phyloP scores from a whole-genome alignment of 2,329 filamentous ascomycete genomes.

The Aspergillus sp. region DNA sequence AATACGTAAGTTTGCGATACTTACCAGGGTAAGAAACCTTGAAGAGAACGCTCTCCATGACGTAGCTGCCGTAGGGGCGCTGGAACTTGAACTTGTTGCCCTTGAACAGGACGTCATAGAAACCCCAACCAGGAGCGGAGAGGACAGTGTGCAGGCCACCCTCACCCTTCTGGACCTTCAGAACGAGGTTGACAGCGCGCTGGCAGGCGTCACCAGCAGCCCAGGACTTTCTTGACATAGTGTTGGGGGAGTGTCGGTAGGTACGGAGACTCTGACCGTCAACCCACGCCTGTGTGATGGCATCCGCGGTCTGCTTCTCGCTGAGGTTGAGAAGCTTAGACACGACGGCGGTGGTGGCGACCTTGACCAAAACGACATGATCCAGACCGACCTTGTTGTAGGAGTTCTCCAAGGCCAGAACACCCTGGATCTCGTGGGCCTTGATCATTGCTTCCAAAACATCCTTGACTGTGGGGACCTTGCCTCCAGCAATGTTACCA shows the following conservation, averaged over 20 bases:
- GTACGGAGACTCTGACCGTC: slow-evolving; percentile 95
- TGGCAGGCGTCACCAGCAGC: slow-evolving; percentile 97
- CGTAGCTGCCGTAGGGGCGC: slow-evolving; percentile 93
- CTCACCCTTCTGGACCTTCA: slow-evolving; percentile 92
- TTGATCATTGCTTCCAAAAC: slow-evolving; percentile 98
- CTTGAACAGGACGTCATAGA: slow-evolving; percentile 98
- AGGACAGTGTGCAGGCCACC: slow-evolving; percentile 88
- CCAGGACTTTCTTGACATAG: slow-evolving; percentile 99
- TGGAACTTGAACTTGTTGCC: slow-evolving; percentile 96
- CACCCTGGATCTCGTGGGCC: slow-evolving; percentile 98
- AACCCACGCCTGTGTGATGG: slow-evolving; percentile 95
- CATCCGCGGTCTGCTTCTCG: slow-evolving; percentile 90
- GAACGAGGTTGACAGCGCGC: slow-evolving; percentile 83
- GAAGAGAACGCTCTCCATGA: slow-evolving; percentile 99
- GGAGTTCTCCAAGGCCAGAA: slow-evolving; percentile 93
- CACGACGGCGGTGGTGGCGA: slow-evolving; percentile 90
- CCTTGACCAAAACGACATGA: slow-evolving; percentile 97
- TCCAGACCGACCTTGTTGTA: slow-evolving; percentile 98
- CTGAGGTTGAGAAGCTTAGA: slow-evolving; percentile 90
- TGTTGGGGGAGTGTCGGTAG: slow-evolving; percentile 96
- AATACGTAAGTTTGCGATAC: slow-evolving; percentile 23
- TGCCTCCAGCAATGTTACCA: slow-evolving; percentile 68
- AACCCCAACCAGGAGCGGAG: slow-evolving; percentile 91
- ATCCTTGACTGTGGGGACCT: slow-evolving; percentile 84
- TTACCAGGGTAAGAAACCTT: slow-evolving; percentile 97